These are phyloP conservation scores for Tolypocladium paradoxum DNA, from an alignment of 2,329 filamentous ascomycete genomes.

Conservation along the genomic window DNA sequence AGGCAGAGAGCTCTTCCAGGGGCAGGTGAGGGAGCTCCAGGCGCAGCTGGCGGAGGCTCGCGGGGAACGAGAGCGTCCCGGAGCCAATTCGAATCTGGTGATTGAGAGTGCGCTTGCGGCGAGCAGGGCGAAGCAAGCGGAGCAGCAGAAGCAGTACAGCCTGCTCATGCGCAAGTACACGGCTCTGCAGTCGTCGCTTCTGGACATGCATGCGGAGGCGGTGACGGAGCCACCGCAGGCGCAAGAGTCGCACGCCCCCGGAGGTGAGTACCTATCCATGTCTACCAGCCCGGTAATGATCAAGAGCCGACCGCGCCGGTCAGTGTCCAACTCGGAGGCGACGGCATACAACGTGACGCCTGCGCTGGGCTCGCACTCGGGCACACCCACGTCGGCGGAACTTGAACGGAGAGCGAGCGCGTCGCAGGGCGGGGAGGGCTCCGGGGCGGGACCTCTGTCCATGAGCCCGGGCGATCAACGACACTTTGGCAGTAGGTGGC, in stretches of 20 bases:
- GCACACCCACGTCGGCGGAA: conserved; percentile 15
- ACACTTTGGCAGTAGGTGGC: conserved; percentile 33
- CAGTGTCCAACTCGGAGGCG: conserved; percentile 34
- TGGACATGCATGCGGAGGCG: conserved; percentile 33
- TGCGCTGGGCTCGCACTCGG: conserved; percentile 24
- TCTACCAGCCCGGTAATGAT: conserved; percentile 27
- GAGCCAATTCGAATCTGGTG: conserved; percentile 21
- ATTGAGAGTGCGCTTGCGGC: conserved; percentile 36
- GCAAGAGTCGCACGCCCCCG: conserved; percentile 1
- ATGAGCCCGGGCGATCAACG: conserved; percentile 27
- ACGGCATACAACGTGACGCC: conserved; percentile 32
- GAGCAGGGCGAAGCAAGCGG: conserved; percentile 41
- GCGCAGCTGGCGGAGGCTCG: conserved; percentile 30
- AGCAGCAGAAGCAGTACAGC: conserved; percentile 41
- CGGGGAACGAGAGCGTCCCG: conserved; percentile 14
- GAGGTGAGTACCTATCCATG: conserved; percentile 25
- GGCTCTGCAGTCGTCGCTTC: conserved; percentile 36
- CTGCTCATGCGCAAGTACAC: conserved; percentile 41
- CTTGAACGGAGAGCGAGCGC: conserved; percentile 25
- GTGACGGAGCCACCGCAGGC: background rate
- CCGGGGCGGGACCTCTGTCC: conserved; percentile 14
- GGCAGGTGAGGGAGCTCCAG: conserved; percentile 37
- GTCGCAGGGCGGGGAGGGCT: conserved; percentile 15
- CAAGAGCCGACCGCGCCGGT: conserved; percentile 26
- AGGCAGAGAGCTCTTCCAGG: conserved; percentile 31